Base-by-base conservation (phyloP, 164 flowering plant species). In the Magnolia sinica region DNA sequence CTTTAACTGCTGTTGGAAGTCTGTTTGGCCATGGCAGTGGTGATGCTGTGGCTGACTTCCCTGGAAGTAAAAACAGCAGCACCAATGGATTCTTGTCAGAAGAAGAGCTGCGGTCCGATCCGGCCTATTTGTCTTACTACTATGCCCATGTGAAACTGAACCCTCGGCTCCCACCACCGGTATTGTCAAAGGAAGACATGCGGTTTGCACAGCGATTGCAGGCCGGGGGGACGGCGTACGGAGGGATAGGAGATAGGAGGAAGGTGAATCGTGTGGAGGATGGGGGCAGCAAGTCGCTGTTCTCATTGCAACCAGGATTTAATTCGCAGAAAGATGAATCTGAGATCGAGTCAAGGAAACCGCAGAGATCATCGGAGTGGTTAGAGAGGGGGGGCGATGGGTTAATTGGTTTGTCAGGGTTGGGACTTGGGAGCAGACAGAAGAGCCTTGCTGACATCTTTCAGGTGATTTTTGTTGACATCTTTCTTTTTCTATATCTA, bases 81-180 rank as follows among this genome's bases (percentile, higher is more conserved):
- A 74, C 74, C 8, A 75, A 75, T 66, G 84, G 81, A 19, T 81
- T 80, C 27, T 68, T 75, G 77, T 68, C 82, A 7, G 97, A 91
- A 29, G 94, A 90, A 64, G 92, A 89, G 82, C 70, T 91, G 24
- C 76, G 93, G 80, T 82, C 91, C 70, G 94, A 91, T 87, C 95
- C 97, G 11, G 91, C 90, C 4, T 94, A 92, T 74, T 79, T 84
- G 3, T 80, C 87, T 24, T 94, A 91, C 74, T 94, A 92, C 73
- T 90, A 88, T 49, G 81, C 91, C 7, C 87, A 91, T 79, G 91
- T 79, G 67, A 92, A 89, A 73, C 74, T 91, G 81, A 93, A 92
- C 79, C 98, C 98, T 29, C 80, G 96, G 65, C 81, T 93, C 73
- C 98, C 98, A 2, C 96, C 91, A 20, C 97, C 95, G 11, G 76